Evolutionary conservation across 2,329 filamentous ascomycete genomes (phyloP).

Genomic region (Talaromyces sp.): DNA sequence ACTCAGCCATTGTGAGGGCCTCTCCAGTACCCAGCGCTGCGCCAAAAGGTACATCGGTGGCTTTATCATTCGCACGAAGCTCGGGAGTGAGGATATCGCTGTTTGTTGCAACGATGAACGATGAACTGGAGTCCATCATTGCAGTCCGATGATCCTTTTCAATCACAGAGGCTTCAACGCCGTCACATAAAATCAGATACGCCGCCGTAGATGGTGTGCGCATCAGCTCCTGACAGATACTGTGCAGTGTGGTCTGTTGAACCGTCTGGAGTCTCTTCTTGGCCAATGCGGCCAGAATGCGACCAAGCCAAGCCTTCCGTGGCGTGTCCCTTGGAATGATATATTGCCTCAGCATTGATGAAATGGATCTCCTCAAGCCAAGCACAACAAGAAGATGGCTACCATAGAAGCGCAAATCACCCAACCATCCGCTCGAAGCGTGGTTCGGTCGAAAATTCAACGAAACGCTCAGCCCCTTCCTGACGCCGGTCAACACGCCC

Average conservation of each 20-base stretch:
- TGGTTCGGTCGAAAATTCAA: slow-evolving; percentile 51
- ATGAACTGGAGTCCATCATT: slow-evolving; percentile 39
- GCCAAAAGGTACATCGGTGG: slow-evolving; percentile 18
- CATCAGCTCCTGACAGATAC: not conserved
- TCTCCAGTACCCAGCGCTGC: too few relatives aligned
- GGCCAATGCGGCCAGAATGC: too few relatives aligned
- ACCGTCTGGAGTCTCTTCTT: too few relatives aligned
- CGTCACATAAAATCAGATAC: slow-evolving; percentile 54
- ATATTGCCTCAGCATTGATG: slow-evolving; percentile 46
- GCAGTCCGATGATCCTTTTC: slow-evolving; percentile 53
- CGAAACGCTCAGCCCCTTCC: slow-evolving; percentile 43
- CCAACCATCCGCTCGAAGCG: slow-evolving; percentile 24
- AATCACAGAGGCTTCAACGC: slow-evolving; percentile 43
- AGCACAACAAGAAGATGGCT: slow-evolving; percentile 52
- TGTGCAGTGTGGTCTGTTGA: too few relatives aligned
- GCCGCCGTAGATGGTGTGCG: slow-evolving; percentile 47
- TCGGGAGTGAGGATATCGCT: slow-evolving; percentile 43
- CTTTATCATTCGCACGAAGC: slow-evolving; percentile 13
- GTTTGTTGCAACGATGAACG: slow-evolving; percentile 56
- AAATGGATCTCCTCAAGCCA: slow-evolving; percentile 50
- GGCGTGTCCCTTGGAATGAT: slow-evolving; percentile 20
- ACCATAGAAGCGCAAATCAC: slow-evolving; percentile 38
- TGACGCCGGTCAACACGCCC: slow-evolving; percentile 47
- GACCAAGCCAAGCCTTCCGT: too few relatives aligned
- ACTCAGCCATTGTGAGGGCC: slow-evolving; percentile 18